Conservation (phyloP, 352 stramenopile species). For the Globisporangium irregulare region DNA sequence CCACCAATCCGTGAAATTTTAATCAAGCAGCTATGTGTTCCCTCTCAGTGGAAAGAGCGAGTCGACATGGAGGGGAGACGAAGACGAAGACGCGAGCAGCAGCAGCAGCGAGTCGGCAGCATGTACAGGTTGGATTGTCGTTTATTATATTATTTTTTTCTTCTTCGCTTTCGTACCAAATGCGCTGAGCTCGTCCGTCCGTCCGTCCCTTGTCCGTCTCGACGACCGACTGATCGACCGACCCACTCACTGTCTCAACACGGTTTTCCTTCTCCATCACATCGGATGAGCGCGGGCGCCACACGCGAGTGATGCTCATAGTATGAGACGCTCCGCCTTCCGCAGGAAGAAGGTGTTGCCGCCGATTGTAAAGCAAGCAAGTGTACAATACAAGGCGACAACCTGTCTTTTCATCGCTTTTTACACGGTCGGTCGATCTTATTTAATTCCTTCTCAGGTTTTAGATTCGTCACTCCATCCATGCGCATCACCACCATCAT, state of each 20-base stretch:
- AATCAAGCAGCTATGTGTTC: slow-evolving; percentile 15
- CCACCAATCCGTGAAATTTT: slow-evolving; percentile 11
- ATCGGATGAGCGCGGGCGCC: neutral
- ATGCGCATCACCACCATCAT: neutral
- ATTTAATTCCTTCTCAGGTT: neutral
- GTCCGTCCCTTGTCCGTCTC: slow-evolving; percentile 1
- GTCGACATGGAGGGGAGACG: slow-evolving; percentile 9
- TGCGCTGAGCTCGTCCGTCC: slow-evolving; percentile 1
- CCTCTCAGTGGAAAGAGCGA: slow-evolving; percentile 26
- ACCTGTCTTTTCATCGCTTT: neutral
- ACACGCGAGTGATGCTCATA: slow-evolving; percentile 1
- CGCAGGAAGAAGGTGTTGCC: slow-evolving; percentile 39
- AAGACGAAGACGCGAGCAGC: neutral
- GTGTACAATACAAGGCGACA: slow-evolving; percentile 32
- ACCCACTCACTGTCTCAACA: neutral
- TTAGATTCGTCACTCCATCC: slow-evolving; percentile 4
- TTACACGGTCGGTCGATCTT: neutral
- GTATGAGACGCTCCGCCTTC: slow-evolving; percentile 23
- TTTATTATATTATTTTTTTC: slow-evolving; percentile 15
- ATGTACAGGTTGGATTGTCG: slow-evolving; percentile 3
- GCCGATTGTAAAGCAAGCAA: slow-evolving; percentile 15
- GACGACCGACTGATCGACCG: neutral
- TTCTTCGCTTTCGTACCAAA: neutral
- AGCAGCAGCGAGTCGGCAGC: slow-evolving; percentile 3
- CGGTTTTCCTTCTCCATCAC: neutral